Conservation (phyloP, 2,329 filamentous ascomycete species). For the Neopestalotiopsis rosae region DNA sequence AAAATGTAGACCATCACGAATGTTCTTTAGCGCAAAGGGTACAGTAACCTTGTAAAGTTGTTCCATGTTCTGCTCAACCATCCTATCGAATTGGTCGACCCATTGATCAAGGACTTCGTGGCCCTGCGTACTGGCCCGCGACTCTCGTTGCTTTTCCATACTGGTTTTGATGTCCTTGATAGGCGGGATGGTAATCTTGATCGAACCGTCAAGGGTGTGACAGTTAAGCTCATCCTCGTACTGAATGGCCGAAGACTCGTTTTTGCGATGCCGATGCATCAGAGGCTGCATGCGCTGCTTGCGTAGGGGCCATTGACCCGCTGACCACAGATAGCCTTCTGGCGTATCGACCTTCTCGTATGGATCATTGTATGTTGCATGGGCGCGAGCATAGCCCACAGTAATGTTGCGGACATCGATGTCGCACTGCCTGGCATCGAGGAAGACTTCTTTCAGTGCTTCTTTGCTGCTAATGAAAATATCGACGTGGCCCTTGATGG, state of each 20-base stretch:
- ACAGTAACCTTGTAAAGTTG: slow-evolving; percentile 62
- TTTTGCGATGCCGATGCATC: slow-evolving; percentile 51
- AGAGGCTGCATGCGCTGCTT: slow-evolving; percentile 68
- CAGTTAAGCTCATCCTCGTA: slow-evolving; percentile 58
- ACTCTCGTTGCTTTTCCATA: slow-evolving; percentile 28
- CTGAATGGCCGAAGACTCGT: slow-evolving; percentile 60
- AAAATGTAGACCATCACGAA: slow-evolving; percentile 90
- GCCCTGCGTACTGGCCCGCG: slow-evolving; percentile 19
- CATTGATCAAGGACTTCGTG: slow-evolving; percentile 31
- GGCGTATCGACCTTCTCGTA: slow-evolving; percentile 70
- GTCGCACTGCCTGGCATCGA: slow-evolving; percentile 68
- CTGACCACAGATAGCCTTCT: slow-evolving; percentile 63
- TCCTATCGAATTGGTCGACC: slow-evolving; percentile 45
- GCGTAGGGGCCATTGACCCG: slow-evolving; percentile 78
- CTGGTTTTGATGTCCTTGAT: slow-evolving; percentile 36
- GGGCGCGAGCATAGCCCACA: slow-evolving; percentile 51
- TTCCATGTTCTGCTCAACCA: slow-evolving; percentile 31
- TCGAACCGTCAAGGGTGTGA: slow-evolving; percentile 59
- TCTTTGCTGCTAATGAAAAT: slow-evolving; percentile 73
- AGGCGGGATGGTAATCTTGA: slow-evolving; percentile 47
- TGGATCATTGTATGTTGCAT: slow-evolving; percentile 64
- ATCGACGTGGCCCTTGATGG: slow-evolving; percentile 78
- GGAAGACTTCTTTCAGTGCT: slow-evolving; percentile 60
- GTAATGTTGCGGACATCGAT: slow-evolving; percentile 61
- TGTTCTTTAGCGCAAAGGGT: slow-evolving; percentile 76